These are phyloP conservation scores for Pestalotiopsis sp. DNA, from an alignment of 2,329 filamentous ascomycete species.

Conservation along the genomic window DNA sequence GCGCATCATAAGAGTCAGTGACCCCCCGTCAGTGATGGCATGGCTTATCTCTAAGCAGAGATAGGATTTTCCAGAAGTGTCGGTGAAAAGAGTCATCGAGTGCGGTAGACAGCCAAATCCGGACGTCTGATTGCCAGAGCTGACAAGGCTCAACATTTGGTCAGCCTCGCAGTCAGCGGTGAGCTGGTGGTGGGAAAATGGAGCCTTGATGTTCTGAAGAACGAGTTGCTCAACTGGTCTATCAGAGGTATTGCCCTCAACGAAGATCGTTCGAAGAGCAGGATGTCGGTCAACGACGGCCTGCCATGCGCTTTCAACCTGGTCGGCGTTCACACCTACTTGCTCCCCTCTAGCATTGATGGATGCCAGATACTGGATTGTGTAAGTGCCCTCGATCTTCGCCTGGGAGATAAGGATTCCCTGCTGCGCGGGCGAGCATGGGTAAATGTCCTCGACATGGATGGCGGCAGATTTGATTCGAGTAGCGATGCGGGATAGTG, in stretches of 20 bases:
- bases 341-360: not conserved
- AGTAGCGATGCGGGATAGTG: not conserved
- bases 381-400: not conserved
- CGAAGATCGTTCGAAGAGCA: constrained; percentile 10
- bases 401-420: constrained; percentile 8
- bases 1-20: constrained; percentile 28
- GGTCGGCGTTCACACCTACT: not conserved
- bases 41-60: constrained; percentile 36
- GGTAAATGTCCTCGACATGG: constrained; percentile 7
- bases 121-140: not conserved
- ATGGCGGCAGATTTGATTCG: not conserved
- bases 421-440: constrained; percentile 6
- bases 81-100: constrained; percentile 1
- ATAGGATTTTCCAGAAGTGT: constrained; percentile 14
- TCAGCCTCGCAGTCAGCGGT: not conserved
- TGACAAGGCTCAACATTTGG: not conserved
- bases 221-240: constrained; percentile 11
- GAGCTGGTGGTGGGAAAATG: not conserved
- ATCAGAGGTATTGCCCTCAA: constrained; percentile 10
- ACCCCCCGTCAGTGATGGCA: constrained; percentile 33
- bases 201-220: constrained; percentile 7
- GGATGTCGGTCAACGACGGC: constrained; percentile 11
- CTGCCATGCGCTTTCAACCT: constrained; percentile 9
- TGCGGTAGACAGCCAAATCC: not conserved
- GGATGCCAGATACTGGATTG: constrained; percentile 3